These are phyloP conservation scores for Yamadazyma nakazawae DNA, from an alignment of 805 yeast genomes.

Conservation along the genomic window DNA sequence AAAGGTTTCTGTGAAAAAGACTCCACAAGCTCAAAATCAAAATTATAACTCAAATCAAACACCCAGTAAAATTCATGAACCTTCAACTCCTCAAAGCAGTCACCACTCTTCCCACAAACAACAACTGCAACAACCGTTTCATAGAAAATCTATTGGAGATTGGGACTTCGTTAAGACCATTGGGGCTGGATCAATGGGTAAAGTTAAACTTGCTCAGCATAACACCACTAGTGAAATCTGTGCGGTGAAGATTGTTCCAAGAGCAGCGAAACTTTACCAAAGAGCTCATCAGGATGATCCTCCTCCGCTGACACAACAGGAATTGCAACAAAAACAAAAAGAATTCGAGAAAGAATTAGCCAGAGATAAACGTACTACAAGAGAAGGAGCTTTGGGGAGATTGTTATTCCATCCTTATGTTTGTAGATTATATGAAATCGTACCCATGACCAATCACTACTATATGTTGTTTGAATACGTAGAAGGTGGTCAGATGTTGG, in stretches of 20 bases:
- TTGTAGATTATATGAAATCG: constrained; percentile 88
- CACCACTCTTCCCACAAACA: not conserved
- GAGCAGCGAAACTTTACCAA: constrained; percentile 77
- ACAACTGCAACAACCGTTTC: constrained; percentile 49
- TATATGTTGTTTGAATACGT: constrained; percentile 96
- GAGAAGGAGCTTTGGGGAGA: constrained; percentile 94
- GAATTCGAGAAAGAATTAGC: constrained; percentile 81
- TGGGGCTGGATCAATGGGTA: constrained; percentile 99
- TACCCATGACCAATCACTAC: constrained; percentile 94
- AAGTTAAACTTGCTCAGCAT: constrained; percentile 91
- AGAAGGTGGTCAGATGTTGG: constrained; percentile 96
- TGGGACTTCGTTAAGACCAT: constrained; percentile 95
- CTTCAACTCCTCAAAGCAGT: not conserved
- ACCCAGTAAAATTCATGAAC: not conserved
- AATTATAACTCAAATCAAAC: not conserved
- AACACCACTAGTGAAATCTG: constrained; percentile 77
- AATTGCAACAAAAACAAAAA: constrained; percentile 57
- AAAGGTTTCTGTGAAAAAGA: constrained; percentile 7
- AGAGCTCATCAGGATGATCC: constrained; percentile 68
- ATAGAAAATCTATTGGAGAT: constrained; percentile 88
- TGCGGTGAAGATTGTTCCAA: constrained; percentile 88
- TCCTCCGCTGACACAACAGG: constrained; percentile 58
- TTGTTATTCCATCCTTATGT: constrained; percentile 88
- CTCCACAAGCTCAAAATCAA: not conserved
- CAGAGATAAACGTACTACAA: constrained; percentile 84